These are phyloP conservation scores for Zelopaecilomyces penicillatus DNA, from an alignment of 2,329 filamentous ascomycete genomes.

Conservation along the genomic window DNA sequence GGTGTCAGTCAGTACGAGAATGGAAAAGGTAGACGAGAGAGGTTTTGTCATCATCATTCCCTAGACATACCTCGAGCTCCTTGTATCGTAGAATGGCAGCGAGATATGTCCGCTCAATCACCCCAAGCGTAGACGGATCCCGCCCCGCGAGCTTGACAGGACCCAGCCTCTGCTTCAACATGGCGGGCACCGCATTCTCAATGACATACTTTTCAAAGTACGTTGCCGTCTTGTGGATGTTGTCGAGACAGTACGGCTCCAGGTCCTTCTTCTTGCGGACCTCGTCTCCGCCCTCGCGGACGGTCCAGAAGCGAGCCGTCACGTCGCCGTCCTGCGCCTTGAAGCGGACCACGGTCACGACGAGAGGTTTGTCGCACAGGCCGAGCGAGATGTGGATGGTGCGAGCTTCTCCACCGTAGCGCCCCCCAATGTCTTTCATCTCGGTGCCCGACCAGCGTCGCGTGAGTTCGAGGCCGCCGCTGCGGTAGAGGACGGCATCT, in stretches of 20 bases:
- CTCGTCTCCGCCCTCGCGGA: conserved; percentile 15
- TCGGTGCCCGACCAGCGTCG: conserved; percentile 32
- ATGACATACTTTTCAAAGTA: conserved; percentile 30
- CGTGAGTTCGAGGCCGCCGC: conserved; percentile 35
- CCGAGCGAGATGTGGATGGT: conserved; percentile 32
- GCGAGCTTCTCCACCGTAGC: conserved; percentile 15
- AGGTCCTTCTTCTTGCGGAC: conserved; percentile 23
- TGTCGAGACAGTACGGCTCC: conserved; percentile 31
- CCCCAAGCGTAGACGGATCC: background rate
- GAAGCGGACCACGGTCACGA: conserved; percentile 34
- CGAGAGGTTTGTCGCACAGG: conserved; percentile 27
- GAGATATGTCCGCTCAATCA: conserved; percentile 16
- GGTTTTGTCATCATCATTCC: too few species aligned
- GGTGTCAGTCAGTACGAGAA: too few species aligned
- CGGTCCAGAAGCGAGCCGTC: conserved; percentile 30
- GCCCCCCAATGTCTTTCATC: conserved; percentile 33
- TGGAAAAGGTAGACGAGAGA: too few species aligned
- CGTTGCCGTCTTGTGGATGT: conserved; percentile 25
- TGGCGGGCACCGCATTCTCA: conserved; percentile 16
- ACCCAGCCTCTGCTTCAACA: conserved; percentile 16
- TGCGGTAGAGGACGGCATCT: conserved; percentile 33
- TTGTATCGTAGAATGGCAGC: conserved; percentile 14
- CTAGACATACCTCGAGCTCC: conserved; percentile 15
- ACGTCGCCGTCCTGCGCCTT: conserved; percentile 28
- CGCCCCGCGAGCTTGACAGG: background rate